Percentiles rank a stretch among this genome's conserved stretches.
Conservation (phyloP, 345 rosid genomes). For the Mallotus nudiflorus region DNA sequence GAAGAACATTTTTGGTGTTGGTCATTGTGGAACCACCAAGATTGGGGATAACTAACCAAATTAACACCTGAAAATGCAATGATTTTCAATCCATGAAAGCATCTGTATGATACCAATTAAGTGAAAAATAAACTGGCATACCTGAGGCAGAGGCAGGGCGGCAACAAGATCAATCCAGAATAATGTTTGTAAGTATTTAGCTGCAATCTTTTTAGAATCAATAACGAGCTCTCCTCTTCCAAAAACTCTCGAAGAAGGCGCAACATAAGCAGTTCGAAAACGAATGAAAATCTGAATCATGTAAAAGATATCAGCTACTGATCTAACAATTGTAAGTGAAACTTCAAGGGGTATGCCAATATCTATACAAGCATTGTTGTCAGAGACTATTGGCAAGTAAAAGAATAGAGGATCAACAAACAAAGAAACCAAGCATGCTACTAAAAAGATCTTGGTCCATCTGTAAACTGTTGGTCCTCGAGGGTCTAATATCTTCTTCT, state of each 20-base stretch:
- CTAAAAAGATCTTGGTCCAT: slow-evolving; percentile 76
- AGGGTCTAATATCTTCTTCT: slow-evolving; percentile 72
- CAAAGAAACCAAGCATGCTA: slow-evolving; percentile 70
- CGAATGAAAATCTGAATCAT: slow-evolving; percentile 62
- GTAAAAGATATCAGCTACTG: slow-evolving; percentile 75
- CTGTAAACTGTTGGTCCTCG: slow-evolving; percentile 53
- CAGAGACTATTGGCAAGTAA: slow-evolving; percentile 55
- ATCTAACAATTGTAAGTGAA: slow-evolving; percentile 58
- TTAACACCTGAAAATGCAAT: slow-evolving; percentile 48
- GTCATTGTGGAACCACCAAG: slow-evolving; percentile 71
- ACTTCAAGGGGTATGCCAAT: slow-evolving; percentile 58
- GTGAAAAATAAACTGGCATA: slow-evolving; percentile 6
- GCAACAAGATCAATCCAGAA: slow-evolving; percentile 77
- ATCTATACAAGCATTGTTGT: slow-evolving; percentile 53
- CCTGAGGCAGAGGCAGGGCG: slow-evolving; percentile 95
- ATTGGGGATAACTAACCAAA: slow-evolving; percentile 77
- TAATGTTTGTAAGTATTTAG: slow-evolving; percentile 48
- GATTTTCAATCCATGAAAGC: not conserved
- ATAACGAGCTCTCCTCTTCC: slow-evolving; percentile 92
- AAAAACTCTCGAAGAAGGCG: slow-evolving; percentile 86
- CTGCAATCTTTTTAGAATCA: slow-evolving; percentile 59
- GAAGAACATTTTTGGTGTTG: slow-evolving; percentile 80
- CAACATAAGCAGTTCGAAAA: slow-evolving; percentile 75
- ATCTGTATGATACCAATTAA: not conserved
- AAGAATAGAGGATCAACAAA: slow-evolving; percentile 85